Base-by-base conservation (phyloP, 1,284 basidiomycete genomes). In the Pascua guehoae region DNA sequence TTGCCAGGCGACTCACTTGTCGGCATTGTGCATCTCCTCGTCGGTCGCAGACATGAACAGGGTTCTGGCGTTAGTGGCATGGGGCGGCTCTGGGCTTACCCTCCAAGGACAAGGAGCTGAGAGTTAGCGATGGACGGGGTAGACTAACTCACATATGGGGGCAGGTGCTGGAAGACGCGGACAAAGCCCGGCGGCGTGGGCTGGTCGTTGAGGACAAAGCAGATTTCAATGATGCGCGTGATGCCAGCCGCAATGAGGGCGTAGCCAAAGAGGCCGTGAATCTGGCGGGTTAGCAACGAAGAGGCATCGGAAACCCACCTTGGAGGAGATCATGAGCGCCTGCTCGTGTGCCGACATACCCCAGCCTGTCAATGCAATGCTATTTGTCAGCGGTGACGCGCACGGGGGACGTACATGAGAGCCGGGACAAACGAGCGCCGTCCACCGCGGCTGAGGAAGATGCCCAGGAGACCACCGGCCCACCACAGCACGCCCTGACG, bases 331-430 rank as follows among this genome's bases (percentile, higher is more conserved):
- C 84, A 86, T 87, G 52, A 93, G 79, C 10, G 84, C 85, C 78
- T 97, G 94, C 2, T 84, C 84, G 66, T 97, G 94, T 43, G 89
- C 86, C 4, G 89, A 88, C 91, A 97, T 95, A 37, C 88, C 93
- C 88, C 91, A 97, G 2, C 94, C 94, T 0, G 92, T 95, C 59
- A 95, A 80, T 56, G 91, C 85, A 62, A 94, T 86, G 58, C 88
- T 91, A 62, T 47, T 7, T 15, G 41, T 39, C 32, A 38, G 18
- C 52, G 8, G 24, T 7, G 3, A 32, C 24, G 7, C 24, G 7
- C 39, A 37, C 46, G 18, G 24, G 47, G 44, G 18, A 66, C 82
- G 66, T 67, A 91, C 89, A 97, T 91, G 39, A 93, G 61, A 15
- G 84, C 85, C 2, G 94, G 93, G 3, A 95, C 81, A 18, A 95